Base-by-base conservation (phyloP, 1,284 basidiomycete genomes). In the Cutaneotrichosporon curvatum region DNA sequence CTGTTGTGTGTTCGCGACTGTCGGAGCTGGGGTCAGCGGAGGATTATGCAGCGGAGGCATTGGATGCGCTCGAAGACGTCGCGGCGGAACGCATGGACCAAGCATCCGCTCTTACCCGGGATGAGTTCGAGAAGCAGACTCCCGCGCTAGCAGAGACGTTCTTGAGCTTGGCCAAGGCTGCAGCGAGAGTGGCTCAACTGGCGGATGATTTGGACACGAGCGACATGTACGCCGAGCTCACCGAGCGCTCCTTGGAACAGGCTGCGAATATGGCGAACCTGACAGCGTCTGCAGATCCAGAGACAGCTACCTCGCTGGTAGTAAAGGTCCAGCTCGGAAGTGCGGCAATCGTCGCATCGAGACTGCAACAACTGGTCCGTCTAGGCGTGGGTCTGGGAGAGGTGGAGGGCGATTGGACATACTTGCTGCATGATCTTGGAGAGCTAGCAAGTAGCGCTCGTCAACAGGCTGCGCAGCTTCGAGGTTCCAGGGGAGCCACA, bases 211-310 rank as follows among this genome's bases (percentile, higher is more conserved):
- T 60, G 20, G 46, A 50, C n/a, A 53, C 55, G 2, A 66, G 66
- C 16, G 67, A 71, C 14, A 34, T 40, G 10, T 58, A 68, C 37
- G 50, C 65, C 45, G 67, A 67, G 45, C 51, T 71, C 4, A 61
- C 66, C 31, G 68, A 69, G 44, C 62, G 68, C 40, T 67, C 68
- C 12, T 56, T 70, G 4, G 65, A 68, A 2, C 47, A 70, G 48
- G 68, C 69, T 11, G 64, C 63, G 28, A 67, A 69, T 49, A 68
- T 70, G 68, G 65, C 67, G 1, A 63, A 63, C 1, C 50, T 67
- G 3, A 61, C 63, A 16, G 60, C 12, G 25, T 7, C 25, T 28
- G 25, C 25, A 28, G 25, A 28, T 28, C 25, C 25, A 7, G 25
- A 28, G 25, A 12, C 25, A 28, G 25, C 25, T 28, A 12, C 12